A percentile compares a stretch with the other conserved stretches of the same genome.
phyloP scores from a whole-genome alignment of 2,329 filamentous ascomycete genomes.

The Xylaria hypoxylon region DNA sequence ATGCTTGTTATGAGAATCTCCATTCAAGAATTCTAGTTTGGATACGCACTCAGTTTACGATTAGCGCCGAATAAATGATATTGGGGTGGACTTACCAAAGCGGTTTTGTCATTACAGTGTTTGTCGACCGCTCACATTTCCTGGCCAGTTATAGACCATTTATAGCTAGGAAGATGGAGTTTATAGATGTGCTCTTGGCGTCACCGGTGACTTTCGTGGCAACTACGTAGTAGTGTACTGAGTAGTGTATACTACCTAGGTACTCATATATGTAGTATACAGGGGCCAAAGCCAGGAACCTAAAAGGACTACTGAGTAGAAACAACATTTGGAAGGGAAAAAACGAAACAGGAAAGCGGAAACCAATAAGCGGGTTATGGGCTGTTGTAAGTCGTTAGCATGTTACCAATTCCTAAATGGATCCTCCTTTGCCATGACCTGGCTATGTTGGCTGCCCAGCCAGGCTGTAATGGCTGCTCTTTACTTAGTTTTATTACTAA shows the following conservation, averaged over 20 bases:
- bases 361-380: conserved; percentile 33
- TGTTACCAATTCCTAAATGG: conserved; percentile 14
- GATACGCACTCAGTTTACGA: neutral
- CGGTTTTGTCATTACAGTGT: neutral
- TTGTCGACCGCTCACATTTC: conserved; percentile 1
- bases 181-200: too few relatives aligned
- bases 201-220: too few relatives aligned
- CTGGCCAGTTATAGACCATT: neutral
- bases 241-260: too few relatives aligned
- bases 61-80: conserved; percentile 2
- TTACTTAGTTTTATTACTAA: too few relatives aligned
- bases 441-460: too few relatives aligned
- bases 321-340: too few relatives aligned
- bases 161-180: too few relatives aligned
- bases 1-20: neutral
- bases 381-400: conserved; percentile 23
- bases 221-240: too few relatives aligned
- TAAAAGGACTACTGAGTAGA: too few relatives aligned
- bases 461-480: too few relatives aligned
- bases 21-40: neutral
- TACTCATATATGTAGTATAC: too few relatives aligned
- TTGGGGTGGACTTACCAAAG: neutral
- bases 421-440: conserved; percentile 13
- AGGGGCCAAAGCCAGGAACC: too few relatives aligned
- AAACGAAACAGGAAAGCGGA: conserved; percentile 23